Evolutionary conservation across 805 yeast species (phyloP), one percentile per base, ranked within the genome.

Genomic region (Metschnikowia shivogae): DNA sequence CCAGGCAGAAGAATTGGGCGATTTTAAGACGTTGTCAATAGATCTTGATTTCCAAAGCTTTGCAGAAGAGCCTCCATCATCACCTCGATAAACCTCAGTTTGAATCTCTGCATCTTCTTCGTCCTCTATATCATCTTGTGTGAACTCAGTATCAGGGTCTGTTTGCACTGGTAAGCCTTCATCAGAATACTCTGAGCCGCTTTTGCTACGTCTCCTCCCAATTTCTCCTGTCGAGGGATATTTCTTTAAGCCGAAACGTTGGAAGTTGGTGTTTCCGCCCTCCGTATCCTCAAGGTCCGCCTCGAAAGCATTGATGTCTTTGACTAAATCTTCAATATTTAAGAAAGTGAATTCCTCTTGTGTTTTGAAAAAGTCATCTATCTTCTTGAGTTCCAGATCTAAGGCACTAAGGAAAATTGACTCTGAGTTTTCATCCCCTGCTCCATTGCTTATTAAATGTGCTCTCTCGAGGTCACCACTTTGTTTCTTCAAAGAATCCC

Each of bases 331-430:
- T 34, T 78, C 79, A 49, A 82, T 79, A 43, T 75, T 80, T 24
- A 61, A 65, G 48, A 65, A 74, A 5, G 81, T 71, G 34, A 73
- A 74, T n/a, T 63, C 66, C 61, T 90, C 95, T 54, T 85, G 89
- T 27, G 71, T 66, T 34, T 66, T 66, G 64, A 81, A 93, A 59
- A 93, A 93, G 38, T 67, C 72, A 63, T 89, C 90, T 39, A 93
- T 81, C 61, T 89, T 88, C 42, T 60, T 63, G 52, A 87, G 68
- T 63, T 93, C 98, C 7, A 78, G 76, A 61, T 92, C 89, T 48
- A 93, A 69, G 1, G 93, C 92, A 14, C 80, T 73, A 1, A 69
- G 56, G 56, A 90, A 92, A n/a, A 80, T 79, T 14, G 64, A 65
- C 2, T 76, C 67, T 6, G 87, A 82, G 47, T 80, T 81, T 5